phyloP scores from a whole-genome alignment of 768 basidiomycete species.

The Tulasnella sp. region DNA sequence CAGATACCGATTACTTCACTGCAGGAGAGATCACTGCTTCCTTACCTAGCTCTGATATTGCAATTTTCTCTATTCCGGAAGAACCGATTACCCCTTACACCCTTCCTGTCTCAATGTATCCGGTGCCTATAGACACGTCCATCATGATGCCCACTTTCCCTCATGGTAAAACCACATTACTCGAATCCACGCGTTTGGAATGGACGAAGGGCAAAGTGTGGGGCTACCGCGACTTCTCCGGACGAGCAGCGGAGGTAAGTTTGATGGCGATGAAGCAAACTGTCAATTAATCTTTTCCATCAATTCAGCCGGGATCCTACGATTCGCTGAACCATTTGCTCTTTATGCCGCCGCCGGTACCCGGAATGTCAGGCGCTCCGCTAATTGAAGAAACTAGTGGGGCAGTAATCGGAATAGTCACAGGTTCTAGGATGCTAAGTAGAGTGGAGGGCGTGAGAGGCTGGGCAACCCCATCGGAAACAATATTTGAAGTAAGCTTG shows the following conservation, averaged over 20 bases:
- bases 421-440: conserved; percentile 47
- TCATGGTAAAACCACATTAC: conserved; percentile 29
- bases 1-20: conserved; percentile 26
- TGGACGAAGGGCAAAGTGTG: conserved; percentile 41
- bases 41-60: conserved; percentile 45
- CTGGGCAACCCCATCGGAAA: conserved; percentile 51
- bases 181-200: conserved; percentile 38
- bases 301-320: conserved; percentile 50
- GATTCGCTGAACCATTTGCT: conserved; percentile 46
- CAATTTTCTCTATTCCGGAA: conserved; percentile 30
- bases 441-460: conserved; percentile 41
- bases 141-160: conserved; percentile 45
- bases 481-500: conserved; percentile 45
- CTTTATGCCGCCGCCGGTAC: conserved; percentile 41
- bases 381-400: conserved; percentile 49
- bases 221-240: conserved; percentile 48
- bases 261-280: too few relatives aligned
- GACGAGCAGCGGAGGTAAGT: conserved; percentile 40
- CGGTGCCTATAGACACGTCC: conserved; percentile 33
- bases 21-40: conserved; percentile 39
- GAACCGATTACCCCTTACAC: conserved; percentile 25
- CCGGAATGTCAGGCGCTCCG: conserved; percentile 59
- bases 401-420: conserved; percentile 50
- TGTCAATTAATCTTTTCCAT: background rate
- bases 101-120: conserved; percentile 53